Evolutionary conservation across 352 stramenopile species (phyloP), one percentile per base, ranked within the genome.

Genomic region (Phytopythium vexans): DNA sequence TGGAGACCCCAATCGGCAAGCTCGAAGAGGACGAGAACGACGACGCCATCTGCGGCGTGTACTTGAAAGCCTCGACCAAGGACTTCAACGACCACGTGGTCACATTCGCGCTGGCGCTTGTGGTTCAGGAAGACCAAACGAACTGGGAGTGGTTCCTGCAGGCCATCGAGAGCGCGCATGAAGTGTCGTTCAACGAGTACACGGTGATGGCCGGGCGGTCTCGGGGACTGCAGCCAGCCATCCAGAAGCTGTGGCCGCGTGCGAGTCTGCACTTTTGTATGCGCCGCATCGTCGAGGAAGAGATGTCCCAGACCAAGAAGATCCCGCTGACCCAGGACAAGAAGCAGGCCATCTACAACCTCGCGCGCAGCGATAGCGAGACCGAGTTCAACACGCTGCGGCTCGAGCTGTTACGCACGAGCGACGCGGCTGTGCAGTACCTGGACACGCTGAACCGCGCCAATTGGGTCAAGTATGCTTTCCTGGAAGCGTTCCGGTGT

Each of bases 141-240:
- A 89, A 78, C 60, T 92, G 82, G 82, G 79, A 82, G 52, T 92
- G 82, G 82, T 92, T 92, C 46, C 46, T 92, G 43, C 64, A 62
- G 6, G 70, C 61, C 6, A 21, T 91, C 3, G 69, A 87, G 49
- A 71, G 43, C 50, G 71, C 55, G 5, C 68, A 74, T 11, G 62
- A 62, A 1, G 54, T 68, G 5, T 56, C 81, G 41, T 85, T 77
- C 70, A 73, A 77, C 47, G 72, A 82, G 46, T 92, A 86, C 66
- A 87, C 77, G 1, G 74, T 92, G 48, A 68, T 92, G 32, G 76
- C 78, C 4, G 81, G 76, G 1, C 74, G 81, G 7, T 68, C 72
- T 2, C 65, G 69, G 36, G 81, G 81, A 7, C 58, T 92, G 1
- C 66, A 85, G 46, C 48, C 66, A 6, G 76, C 81, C 8, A 60